Evolutionary conservation across 2,329 filamentous ascomycete genomes (phyloP).

Genomic region (Clarireedia monteithiana): DNA sequence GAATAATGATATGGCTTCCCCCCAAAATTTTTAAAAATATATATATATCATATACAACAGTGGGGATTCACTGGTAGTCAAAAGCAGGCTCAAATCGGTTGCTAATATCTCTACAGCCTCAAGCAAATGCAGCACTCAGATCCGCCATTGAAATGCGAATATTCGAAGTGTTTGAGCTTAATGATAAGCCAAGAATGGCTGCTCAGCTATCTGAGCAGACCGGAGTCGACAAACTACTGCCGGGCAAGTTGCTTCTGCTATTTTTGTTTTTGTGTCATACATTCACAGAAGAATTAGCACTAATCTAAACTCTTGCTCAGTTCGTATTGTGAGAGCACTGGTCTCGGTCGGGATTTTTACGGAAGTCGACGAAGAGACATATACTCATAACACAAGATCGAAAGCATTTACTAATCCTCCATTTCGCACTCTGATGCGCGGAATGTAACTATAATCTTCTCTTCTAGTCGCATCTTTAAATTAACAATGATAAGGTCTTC

Average conservation of each 20-base stretch:
- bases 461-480: not conserved
- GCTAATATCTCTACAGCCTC: not conserved
- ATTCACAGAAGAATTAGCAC: not conserved
- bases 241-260: not conserved
- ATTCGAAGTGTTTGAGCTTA: not conserved
- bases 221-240: not conserved
- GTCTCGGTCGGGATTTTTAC: not conserved
- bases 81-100: not conserved
- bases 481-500: not conserved
- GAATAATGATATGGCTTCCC: no score
- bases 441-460: not conserved
- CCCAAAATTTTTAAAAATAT: no score
- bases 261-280: not conserved
- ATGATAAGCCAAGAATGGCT: not conserved
- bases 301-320: not conserved
- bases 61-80: not conserved
- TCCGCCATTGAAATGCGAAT: not conserved
- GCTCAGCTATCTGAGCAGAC: not conserved
- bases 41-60: no score
- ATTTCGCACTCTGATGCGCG: constrained; percentile 1
- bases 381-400: not conserved
- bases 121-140: not conserved
- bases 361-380: not conserved
- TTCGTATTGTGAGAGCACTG: constrained; percentile 1
- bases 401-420: not conserved